phyloP scores from a whole-genome alignment of 441 rosid species.

The Macaranga tanarius region DNA sequence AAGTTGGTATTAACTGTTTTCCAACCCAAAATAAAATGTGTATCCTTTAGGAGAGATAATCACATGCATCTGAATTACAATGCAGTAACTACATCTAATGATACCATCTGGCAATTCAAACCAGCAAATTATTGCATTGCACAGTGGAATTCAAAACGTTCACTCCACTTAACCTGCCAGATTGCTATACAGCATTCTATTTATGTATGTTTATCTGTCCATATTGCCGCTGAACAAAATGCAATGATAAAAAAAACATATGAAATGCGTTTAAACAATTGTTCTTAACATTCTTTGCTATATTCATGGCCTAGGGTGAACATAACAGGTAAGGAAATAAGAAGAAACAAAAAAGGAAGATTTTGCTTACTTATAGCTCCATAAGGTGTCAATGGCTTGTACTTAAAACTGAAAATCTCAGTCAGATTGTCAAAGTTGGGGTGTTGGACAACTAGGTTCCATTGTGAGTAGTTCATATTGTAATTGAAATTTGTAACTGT shows the following conservation, averaged over 20 bases:
- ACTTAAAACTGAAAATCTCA: conserved; percentile 63
- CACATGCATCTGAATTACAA: neutral
- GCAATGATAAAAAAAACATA: neutral
- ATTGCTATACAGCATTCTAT: neutral
- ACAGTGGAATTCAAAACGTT: neutral
- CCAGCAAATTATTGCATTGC: neutral
- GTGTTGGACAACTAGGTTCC: conserved; percentile 87
- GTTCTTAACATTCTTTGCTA: neutral
- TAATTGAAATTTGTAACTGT: conserved; percentile 82
- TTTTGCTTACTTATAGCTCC: conserved; percentile 55
- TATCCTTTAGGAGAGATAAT: neutral
- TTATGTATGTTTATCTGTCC: neutral
- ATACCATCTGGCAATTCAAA: neutral
- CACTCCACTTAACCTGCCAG: neutral
- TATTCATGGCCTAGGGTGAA: neutral
- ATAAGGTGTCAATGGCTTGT: conserved; percentile 60
- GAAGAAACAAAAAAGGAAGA: neutral
- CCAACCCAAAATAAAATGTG: neutral
- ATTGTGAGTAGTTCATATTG: conserved; percentile 69
- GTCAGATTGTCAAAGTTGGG: conserved; percentile 86
- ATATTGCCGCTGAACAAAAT: neutral
- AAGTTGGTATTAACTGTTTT: neutral
- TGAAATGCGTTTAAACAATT: neutral
- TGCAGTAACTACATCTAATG: neutral
- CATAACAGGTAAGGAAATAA: neutral